Base-by-base conservation (phyloP, 2,329 filamentous ascomycete species). In the Scleromitrula shiraiana region DNA sequence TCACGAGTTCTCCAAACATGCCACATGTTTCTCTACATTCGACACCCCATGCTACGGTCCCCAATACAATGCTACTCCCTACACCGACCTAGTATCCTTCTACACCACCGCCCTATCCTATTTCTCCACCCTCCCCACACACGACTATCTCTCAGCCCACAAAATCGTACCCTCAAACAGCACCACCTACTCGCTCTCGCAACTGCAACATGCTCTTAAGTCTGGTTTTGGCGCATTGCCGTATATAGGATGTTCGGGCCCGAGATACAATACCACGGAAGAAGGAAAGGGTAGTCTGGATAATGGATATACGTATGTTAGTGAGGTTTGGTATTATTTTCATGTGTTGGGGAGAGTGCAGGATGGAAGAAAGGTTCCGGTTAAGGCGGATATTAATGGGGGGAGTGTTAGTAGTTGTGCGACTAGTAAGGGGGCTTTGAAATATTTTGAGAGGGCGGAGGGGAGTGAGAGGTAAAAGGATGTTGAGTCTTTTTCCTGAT, bases 1-100 rank as follows among this genome's bases (percentile, higher is more conserved):
- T 32, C 80, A 83, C 67, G 80, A 84, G 61, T 83, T 80, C 68
- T 74, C 70, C 65, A 84, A 84, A 68, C 80, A 83, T 64, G 80
- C 73, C 2, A 84, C 80, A 12, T 85, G 81, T 70, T 84, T 69
- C 68, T 78, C 73, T 39, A 82, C 75, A 51, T 84, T 85, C 60
- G 78, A 83, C 59, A 65, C 70, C 5, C 72, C 76, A 24, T 85
- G 82, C 72, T 85, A 82, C 63, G 78, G 78, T 0, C 76, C 78
- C 5, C 59, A 70, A 52, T 78, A 32, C 19, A 41, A 41, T 17
- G 17, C 8, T 6, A 41, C 44, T 1, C 44, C 44, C 37, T 33
- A 19, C 15, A 7, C 5, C 15, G 33, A 36, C 12, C 22, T 41
- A 7, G 29, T 47, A 7, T 38, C 44, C 23, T 47, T 41, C 44